These are phyloP conservation scores for Boletus rubroflammeus DNA, from an alignment of 768 basidiomycete species.

Conservation along the genomic window DNA sequence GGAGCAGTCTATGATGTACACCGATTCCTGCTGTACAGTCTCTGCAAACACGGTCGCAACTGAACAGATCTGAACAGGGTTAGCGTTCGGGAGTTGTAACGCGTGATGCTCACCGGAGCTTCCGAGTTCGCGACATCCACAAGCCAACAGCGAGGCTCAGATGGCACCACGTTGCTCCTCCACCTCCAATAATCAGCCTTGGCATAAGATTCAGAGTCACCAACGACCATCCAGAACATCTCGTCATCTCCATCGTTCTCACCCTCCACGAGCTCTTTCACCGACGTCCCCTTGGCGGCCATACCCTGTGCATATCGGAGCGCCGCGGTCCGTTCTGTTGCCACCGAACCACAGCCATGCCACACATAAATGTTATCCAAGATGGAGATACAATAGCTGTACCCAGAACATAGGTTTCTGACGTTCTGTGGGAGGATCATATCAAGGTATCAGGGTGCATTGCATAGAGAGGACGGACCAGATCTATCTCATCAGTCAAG, in stretches of 20 bases:
- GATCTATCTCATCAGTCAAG: constrained; percentile 68
- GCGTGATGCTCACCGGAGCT: constrained; percentile 39
- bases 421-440: constrained; percentile 40
- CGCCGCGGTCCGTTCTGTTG: constrained; percentile 59
- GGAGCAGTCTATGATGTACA: constrained; percentile 69
- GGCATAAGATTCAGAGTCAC: constrained; percentile 64
- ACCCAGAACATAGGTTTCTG: constrained; percentile 78
- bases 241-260: constrained; percentile 61
- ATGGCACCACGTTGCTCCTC: constrained; percentile 41
- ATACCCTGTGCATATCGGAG: constrained; percentile 55
- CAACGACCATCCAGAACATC: constrained; percentile 85
- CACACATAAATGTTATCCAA: constrained; percentile 74
- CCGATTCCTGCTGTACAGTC: constrained; percentile 37
- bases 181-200: constrained; percentile 83
- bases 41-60: constrained; percentile 44
- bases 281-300: constrained; percentile 33
- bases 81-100: background rate
- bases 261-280: constrained; percentile 63
- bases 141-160: constrained; percentile 58
- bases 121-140: constrained; percentile 40
- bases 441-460: constrained; percentile 1
- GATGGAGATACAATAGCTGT: constrained; percentile 73
- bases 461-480: constrained; percentile 40
- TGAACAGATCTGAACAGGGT: constrained; percentile 40
- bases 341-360: constrained; percentile 70